A percentile compares a stretch with the other conserved stretches of the same genome.
These are phyloP conservation scores for Pseudotsuga menziesii DNA, from an alignment of 75 land plant genomes.

Conservation along the genomic window DNA sequence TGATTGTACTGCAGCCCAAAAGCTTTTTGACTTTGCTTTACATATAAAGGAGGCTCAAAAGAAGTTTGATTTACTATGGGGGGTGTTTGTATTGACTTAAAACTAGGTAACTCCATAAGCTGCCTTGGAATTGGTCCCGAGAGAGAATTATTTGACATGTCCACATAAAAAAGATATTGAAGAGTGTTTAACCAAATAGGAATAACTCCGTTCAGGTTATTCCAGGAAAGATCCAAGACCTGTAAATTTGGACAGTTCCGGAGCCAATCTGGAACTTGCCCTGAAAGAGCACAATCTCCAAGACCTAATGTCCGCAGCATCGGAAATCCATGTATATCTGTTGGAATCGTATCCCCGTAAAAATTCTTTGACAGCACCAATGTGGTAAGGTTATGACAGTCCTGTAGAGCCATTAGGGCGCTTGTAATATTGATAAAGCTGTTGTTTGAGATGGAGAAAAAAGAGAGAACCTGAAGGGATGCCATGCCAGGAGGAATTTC, in stretches of 20 bases:
- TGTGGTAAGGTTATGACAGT: constrained; percentile 24
- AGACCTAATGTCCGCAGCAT: constrained; percentile 23
- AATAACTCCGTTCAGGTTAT: constrained; percentile 34
- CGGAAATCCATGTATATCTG: constrained; percentile 19
- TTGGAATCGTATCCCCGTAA: constrained; percentile 20
- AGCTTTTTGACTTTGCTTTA: neutral
- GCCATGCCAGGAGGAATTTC: constrained; percentile 30
- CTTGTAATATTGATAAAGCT: constrained; percentile 24
- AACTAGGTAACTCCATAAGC: constrained; percentile 3
- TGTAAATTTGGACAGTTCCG: constrained; percentile 24
- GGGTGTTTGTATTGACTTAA: neutral
- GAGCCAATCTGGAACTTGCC: constrained; percentile 41
- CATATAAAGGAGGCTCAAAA: neutral
- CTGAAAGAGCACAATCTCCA: constrained; percentile 27
- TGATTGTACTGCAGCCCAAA: constrained; percentile 15
- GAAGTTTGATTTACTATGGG: neutral
- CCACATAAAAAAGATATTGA: constrained; percentile 14
- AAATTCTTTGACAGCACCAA: constrained; percentile 32
- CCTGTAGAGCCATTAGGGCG: constrained; percentile 26
- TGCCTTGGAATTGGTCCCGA: constrained; percentile 25
- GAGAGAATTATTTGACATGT: constrained; percentile 25
- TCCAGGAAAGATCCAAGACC: constrained; percentile 52
- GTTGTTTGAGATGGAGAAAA: constrained; percentile 32
- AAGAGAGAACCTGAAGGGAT: constrained; percentile 19
- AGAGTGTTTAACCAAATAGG: constrained; percentile 32